Evolutionary conservation across 139 green algal genomes (phyloP).

Genomic region (Chlamydomonas eustigma): DNA sequence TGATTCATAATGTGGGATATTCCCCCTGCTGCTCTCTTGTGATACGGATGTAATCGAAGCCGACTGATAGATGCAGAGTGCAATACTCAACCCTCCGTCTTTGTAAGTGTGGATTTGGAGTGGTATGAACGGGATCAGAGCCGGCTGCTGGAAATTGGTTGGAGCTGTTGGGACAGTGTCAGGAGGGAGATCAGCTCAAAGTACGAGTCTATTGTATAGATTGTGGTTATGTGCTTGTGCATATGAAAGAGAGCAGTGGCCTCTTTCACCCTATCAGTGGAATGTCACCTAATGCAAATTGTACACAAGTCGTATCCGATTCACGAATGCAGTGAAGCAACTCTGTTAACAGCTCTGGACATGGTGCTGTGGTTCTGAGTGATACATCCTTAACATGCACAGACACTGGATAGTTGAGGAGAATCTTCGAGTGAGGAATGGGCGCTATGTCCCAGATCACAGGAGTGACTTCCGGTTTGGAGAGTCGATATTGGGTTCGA

Average conservation of each 20-base stretch:
- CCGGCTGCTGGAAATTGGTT: constrained; percentile 31
- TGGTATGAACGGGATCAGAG: constrained; percentile 19
- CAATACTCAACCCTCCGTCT: too few relatives aligned
- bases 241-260: too few relatives aligned
- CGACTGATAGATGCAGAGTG: too few relatives aligned
- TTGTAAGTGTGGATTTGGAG: constrained; percentile 15
- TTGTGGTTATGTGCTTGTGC: background rate
- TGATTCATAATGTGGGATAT: too few relatives aligned
- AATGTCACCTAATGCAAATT: too few relatives aligned
- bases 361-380: too few relatives aligned
- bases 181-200: constrained; percentile 14
- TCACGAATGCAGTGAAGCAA: background rate
- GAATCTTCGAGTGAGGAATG: constrained; percentile 19
- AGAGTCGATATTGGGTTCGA: background rate
- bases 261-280: too few relatives aligned
- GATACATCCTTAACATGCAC: too few relatives aligned
- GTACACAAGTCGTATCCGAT: background rate
- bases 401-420: constrained; percentile 32
- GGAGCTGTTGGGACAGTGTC: constrained; percentile 32
- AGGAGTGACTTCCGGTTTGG: constrained; percentile 23
- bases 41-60: too few relatives aligned
- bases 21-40: too few relatives aligned
- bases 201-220: too few relatives aligned
- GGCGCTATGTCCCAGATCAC: constrained; percentile 30
- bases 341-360: too few relatives aligned